These are phyloP conservation scores for Vaccinium corymbosum DNA, from an alignment of 148 eudicot genomes.

Conservation along the genomic window DNA sequence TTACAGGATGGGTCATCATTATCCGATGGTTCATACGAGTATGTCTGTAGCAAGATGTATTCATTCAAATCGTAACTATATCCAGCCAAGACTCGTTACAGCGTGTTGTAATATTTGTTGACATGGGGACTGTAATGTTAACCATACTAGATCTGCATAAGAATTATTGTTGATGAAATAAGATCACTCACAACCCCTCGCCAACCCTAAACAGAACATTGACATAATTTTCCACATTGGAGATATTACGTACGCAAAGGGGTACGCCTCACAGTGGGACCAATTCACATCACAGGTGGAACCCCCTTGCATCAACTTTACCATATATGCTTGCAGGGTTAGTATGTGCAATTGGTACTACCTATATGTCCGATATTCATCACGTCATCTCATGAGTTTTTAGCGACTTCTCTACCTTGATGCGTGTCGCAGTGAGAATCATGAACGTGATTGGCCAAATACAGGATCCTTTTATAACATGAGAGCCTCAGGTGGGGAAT, in stretches of 20 bases:
- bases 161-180: neutral
- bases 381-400: neutral
- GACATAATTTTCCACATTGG: conserved; percentile 89
- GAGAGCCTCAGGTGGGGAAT: conserved; percentile 83
- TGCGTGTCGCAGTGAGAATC: conserved; percentile 60
- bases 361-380: neutral
- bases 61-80: conserved; percentile 72
- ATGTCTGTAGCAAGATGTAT: conserved; percentile 68
- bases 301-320: conserved; percentile 73
- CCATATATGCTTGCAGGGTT: conserved; percentile 93
- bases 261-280: conserved; percentile 90
- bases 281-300: conserved; percentile 84
- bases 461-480: conserved; percentile 65
- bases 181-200: neutral
- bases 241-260: conserved; percentile 69
- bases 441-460: conserved; percentile 83
- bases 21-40: conserved; percentile 38
- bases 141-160: neutral
- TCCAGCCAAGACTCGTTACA: conserved; percentile 81
- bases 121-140: conserved; percentile 78
- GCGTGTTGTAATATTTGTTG: conserved; percentile 76
- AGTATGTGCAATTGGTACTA: neutral
- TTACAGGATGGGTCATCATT: conserved; percentile 75
- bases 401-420: neutral
- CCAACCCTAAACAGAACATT: conserved; percentile 31